Percentiles rank a stretch among this genome's conserved stretches.
Evolutionary conservation across 2,329 filamentous ascomycete species (phyloP).

Genomic region (Acrodontium crateriforme): DNA sequence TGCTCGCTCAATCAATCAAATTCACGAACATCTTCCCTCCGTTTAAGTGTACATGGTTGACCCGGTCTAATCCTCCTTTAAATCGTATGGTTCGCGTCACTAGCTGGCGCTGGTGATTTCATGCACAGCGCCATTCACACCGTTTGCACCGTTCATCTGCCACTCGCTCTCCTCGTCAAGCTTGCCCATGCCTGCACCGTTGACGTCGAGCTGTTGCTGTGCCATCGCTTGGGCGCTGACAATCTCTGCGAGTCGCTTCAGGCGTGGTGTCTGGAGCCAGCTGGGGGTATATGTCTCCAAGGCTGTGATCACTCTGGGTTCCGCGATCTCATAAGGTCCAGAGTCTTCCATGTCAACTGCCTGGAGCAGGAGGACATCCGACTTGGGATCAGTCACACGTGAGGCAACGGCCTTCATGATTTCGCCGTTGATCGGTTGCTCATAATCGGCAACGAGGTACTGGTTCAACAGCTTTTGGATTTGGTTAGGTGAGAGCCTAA

Average conservation of each 20-base stretch:
- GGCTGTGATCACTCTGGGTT: conserved; percentile 88
- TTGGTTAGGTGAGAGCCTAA: conserved; percentile 88
- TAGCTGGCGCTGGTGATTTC: not conserved
- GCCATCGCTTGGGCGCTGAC: conserved; percentile 93
- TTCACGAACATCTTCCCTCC: too few species aligned
- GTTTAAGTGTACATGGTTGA: too few species aligned
- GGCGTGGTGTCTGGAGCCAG: conserved; percentile 89
- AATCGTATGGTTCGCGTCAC: not conserved
- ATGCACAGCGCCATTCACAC: conserved; percentile 4
- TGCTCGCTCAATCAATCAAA: too few species aligned
- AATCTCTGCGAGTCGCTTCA: conserved; percentile 96
- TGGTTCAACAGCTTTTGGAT: conserved; percentile 98
- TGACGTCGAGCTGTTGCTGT: conserved; percentile 38
- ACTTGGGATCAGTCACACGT: conserved; percentile 84
- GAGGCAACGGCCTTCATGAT: conserved; percentile 99
- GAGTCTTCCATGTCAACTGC: conserved; percentile 99
- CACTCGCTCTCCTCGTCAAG: conserved; percentile 13
- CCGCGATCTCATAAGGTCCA: conserved; percentile 94
- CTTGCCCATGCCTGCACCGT: conserved; percentile 14
- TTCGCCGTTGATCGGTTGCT: conserved; percentile 97
- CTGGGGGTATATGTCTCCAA: conserved; percentile 96
- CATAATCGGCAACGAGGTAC: conserved; percentile 95
- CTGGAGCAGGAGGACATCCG: conserved; percentile 81
- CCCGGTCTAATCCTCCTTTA: too few species aligned
- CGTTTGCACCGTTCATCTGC: conserved; percentile 4